Percentiles rank a stretch among this genome's conserved stretches.
Conservation (phyloP, 169 alveolate genomes). For the Perkinsus marinus region DNA sequence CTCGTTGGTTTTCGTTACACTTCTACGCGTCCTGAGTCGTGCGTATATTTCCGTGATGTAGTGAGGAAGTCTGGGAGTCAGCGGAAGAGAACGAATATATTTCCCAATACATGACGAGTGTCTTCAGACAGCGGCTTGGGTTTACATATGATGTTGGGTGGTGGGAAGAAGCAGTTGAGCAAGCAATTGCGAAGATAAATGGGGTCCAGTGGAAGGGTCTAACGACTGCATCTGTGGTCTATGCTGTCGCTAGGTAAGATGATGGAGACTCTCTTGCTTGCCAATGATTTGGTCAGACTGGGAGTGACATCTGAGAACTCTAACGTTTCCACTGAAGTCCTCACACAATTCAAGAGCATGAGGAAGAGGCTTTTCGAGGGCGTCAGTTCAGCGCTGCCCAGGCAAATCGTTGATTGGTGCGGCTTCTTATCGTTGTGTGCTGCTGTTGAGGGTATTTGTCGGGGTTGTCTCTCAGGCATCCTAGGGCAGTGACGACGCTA, state of each 20-base stretch:
- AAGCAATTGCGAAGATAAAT: not conserved
- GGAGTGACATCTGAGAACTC: not conserved
- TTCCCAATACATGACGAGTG: too few species aligned
- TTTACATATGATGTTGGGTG: not conserved
- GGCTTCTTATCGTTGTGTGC: too few species aligned
- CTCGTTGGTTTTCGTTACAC: too few species aligned
- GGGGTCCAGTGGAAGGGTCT: not conserved
- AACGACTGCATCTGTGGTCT: not conserved
- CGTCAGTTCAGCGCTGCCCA: not conserved
- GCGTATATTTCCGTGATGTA: too few species aligned
- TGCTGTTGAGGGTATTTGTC: not conserved
- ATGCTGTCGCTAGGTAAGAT: not conserved
- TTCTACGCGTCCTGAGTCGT: too few species aligned
- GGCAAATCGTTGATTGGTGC: not conserved
- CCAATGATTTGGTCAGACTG: not conserved
- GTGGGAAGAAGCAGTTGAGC: not conserved
- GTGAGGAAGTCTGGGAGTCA: too few species aligned
- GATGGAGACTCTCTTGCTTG: too few species aligned
- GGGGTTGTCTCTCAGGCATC: not conserved
- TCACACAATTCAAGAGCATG: not conserved
- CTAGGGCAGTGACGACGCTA: not conserved
- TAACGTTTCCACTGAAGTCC: not conserved
- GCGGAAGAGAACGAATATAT: too few species aligned
- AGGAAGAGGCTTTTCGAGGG: not conserved
- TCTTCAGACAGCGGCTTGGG: not conserved